Evolutionary conservation across 1,284 basidiomycete genomes (phyloP).

Genomic region (Microbotryomycetes sp.): DNA sequence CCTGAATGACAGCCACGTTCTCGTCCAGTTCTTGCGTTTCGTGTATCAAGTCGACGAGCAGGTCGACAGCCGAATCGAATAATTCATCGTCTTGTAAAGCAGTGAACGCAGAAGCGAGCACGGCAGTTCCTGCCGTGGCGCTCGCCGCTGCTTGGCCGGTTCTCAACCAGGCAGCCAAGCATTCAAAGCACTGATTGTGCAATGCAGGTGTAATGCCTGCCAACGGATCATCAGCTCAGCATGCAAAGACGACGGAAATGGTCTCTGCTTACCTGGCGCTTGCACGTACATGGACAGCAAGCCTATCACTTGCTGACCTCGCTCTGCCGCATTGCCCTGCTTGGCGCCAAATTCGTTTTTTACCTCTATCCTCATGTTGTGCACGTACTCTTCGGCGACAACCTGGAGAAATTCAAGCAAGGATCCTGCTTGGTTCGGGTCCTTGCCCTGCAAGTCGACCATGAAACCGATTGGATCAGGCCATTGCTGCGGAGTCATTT

Average conservation of each 20-base stretch:
- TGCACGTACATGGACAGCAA: slow-evolving; percentile 83
- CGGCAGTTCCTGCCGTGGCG: slow-evolving; percentile 64
- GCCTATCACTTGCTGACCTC: slow-evolving; percentile 65
- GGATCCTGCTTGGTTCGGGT: slow-evolving; percentile 71
- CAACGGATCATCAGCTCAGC: not conserved
- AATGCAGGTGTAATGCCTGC: slow-evolving; percentile 73
- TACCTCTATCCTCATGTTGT: slow-evolving; percentile 80
- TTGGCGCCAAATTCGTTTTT: slow-evolving; percentile 42
- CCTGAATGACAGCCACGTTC: slow-evolving; percentile 79
- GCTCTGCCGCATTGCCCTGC: slow-evolving; percentile 54
- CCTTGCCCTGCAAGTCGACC: slow-evolving; percentile 77
- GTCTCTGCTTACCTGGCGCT: slow-evolving; percentile 60
- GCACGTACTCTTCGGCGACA: slow-evolving; percentile 80
- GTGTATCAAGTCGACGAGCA: slow-evolving; percentile 89
- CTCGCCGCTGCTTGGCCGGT: slow-evolving; percentile 72
- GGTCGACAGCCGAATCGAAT: slow-evolving; percentile 87
- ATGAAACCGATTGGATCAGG: slow-evolving; percentile 67
- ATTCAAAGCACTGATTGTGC: slow-evolving; percentile 80
- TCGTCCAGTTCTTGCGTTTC: slow-evolving; percentile 98
- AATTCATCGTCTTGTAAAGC: slow-evolving; percentile 75
- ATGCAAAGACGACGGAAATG: not conserved
- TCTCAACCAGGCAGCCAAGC: slow-evolving; percentile 77
- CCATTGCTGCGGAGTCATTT: slow-evolving; percentile 71
- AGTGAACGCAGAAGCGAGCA: slow-evolving; percentile 77
- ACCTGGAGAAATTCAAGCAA: slow-evolving; percentile 85